phyloP scores from a whole-genome alignment of 768 basidiomycete genomes.

The Psilocybe cyanescens region DNA sequence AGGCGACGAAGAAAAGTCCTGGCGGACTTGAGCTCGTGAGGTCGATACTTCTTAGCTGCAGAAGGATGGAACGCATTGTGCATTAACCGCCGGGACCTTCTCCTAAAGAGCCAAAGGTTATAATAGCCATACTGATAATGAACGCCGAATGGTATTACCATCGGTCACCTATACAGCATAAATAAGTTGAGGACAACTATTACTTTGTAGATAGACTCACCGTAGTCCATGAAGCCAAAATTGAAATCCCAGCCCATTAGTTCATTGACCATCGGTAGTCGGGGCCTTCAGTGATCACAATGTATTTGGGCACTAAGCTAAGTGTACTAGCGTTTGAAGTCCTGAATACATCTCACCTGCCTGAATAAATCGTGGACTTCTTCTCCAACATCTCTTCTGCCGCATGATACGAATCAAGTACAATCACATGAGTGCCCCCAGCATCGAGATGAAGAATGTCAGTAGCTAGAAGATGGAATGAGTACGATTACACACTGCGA shows the following conservation, averaged over 20 bases:
- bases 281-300: slow-evolving; percentile 12
- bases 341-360: slow-evolving; percentile 22
- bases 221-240: slow-evolving; percentile 22
- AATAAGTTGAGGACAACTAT: not conserved
- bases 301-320: not conserved
- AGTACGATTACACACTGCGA: not conserved
- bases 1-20: slow-evolving; percentile 35
- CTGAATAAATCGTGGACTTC: slow-evolving; percentile 43
- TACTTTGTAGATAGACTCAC: not conserved
- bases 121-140: not conserved
- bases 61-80: slow-evolving; percentile 20
- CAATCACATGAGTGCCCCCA: slow-evolving; percentile 27
- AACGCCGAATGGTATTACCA: slow-evolving; percentile 9
- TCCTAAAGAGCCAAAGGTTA: slow-evolving; percentile 4
- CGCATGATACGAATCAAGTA: slow-evolving; percentile 41
- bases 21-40: slow-evolving; percentile 30
- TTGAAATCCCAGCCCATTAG: slow-evolving; percentile 28
- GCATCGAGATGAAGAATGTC: slow-evolving; percentile 33
- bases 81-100: slow-evolving; percentile 19
- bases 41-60: slow-evolving; percentile 25
- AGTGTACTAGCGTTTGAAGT: not conserved
- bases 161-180: slow-evolving; percentile 14
- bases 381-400: slow-evolving; percentile 46
- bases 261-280: slow-evolving; percentile 26
- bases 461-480: slow-evolving; percentile 20